Base-by-base conservation (phyloP, 345 rosid species). In the Boechera stricta region DNA sequence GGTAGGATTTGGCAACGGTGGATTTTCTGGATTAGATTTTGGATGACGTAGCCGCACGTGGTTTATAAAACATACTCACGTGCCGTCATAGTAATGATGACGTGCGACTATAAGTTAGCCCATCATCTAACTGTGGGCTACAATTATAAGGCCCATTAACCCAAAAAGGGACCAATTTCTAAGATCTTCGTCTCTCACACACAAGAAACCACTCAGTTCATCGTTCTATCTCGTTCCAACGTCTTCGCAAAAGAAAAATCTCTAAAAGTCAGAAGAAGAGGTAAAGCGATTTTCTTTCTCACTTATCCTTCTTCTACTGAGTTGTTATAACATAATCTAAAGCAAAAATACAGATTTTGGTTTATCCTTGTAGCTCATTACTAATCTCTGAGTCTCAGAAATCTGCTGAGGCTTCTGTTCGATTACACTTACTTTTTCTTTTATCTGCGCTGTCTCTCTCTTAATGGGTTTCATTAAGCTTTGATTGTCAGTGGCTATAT, bases 11-110 rank as follows among this genome's bases (percentile, higher is more conserved):
- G 71, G 75, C 71, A 45, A 64, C 66, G 67, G 15, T 71, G 10
- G 73, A 60, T 73, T 73, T 67, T 79, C 52, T 67, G 74, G 82
- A 79, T 79, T 79, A 79, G 78, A 79, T 79, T 73, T 73, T 51
- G 45, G 74, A 79, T 67, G 82, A 79, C 82, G 82, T 61, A n/a
- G 0, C 4, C 15, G 13, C 69, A 72, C 81, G 81, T 72, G 72
- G 6, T 2, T 4, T 0, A 11, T 8, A 38, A 3, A 8, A 0
- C 11, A n/a, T 16, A 60, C 54, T 69, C 71, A 65, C 77, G 68
- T 21, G 24, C 24, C 24, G 24, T 21, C 24, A 21, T 21, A 21
- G 24, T 21, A 21, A 21, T 21, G 24, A 21, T 21, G 24, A 21
- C 24, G 24, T 21, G 24, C 24, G 10, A 3, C 28, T 41, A 44